phyloP scores from a whole-genome alignment of 345 rosid genomes.

The Rhodamnia argentea region DNA sequence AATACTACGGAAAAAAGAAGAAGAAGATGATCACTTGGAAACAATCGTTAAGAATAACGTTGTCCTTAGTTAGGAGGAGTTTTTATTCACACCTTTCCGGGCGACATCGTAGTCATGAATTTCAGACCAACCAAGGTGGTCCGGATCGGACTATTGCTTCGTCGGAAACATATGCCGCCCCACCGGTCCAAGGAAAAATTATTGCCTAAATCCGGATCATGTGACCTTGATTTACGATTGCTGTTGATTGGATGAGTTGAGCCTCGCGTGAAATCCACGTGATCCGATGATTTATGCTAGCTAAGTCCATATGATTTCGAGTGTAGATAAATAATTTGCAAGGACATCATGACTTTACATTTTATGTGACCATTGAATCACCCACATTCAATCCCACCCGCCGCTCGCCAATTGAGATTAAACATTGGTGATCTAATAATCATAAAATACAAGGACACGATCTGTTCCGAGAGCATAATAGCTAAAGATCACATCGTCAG shows the following conservation, averaged over 20 bases:
- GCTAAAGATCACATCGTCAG: neutral
- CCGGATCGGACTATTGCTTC: neutral
- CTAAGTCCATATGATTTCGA: neutral
- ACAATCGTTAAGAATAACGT: neutral
- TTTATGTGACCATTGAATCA: neutral
- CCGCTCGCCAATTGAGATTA: neutral
- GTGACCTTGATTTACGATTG: accelerated
- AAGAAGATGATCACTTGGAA: neutral
- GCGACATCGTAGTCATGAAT: neutral
- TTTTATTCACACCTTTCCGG: neutral
- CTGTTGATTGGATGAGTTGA: accelerated
- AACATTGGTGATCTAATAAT: neutral
- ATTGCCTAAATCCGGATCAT: accelerated
- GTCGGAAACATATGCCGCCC: neutral
- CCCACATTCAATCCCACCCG: neutral
- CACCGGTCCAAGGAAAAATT: neutral
- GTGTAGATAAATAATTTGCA: neutral
- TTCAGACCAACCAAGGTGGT: neutral
- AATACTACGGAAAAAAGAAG: neutral
- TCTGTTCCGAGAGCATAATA: neutral
- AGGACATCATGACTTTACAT: neutral
- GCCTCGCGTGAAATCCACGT: accelerated
- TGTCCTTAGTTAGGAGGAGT: neutral
- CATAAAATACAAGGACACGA: neutral
- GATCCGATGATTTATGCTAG: accelerated